Evolutionary conservation across 176 grass and related monocot genomes (phyloP).

Genomic region (Rhynchospora breviuscula): DNA sequence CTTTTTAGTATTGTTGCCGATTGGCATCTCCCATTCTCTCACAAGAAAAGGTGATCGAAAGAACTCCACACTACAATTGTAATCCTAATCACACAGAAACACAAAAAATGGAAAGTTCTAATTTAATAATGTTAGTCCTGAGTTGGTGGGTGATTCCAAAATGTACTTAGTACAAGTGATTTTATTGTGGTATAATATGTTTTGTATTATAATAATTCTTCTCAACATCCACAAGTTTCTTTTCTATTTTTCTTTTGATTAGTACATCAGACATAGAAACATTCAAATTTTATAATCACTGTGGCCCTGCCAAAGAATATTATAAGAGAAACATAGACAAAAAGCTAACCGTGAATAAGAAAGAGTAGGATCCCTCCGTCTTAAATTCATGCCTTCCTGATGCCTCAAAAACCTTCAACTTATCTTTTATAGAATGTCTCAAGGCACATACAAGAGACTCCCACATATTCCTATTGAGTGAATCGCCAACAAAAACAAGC

Average conservation of each 20-base stretch:
- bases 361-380: slow-evolving; percentile 63
- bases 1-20: slow-evolving; percentile 31
- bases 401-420: slow-evolving; percentile 64
- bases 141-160: not conserved
- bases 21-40: slow-evolving; percentile 53
- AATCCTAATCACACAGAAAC: slow-evolving; percentile 48
- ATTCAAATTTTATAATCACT: slow-evolving; percentile 46
- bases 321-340: not conserved
- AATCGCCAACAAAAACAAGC: slow-evolving; percentile 87
- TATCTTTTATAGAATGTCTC: slow-evolving; percentile 54
- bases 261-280: not conserved
- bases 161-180: not conserved
- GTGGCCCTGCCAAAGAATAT: not conserved
- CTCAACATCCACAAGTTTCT: not conserved
- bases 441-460: slow-evolving; percentile 80
- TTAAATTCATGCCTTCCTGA: slow-evolving; percentile 65
- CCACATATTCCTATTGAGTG: slow-evolving; percentile 98
- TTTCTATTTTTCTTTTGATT: not conserved
- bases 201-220: not conserved
- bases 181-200: not conserved
- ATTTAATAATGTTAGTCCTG: not conserved
- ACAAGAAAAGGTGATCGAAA: slow-evolving; percentile 82
- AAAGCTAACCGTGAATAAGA: slow-evolving; percentile 49
- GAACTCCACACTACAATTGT: slow-evolving; percentile 87
- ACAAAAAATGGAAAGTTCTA: slow-evolving; percentile 23